Evolutionary conservation across 164 flowering plant genomes (phyloP).

Genomic region (Akebia trifoliata): DNA sequence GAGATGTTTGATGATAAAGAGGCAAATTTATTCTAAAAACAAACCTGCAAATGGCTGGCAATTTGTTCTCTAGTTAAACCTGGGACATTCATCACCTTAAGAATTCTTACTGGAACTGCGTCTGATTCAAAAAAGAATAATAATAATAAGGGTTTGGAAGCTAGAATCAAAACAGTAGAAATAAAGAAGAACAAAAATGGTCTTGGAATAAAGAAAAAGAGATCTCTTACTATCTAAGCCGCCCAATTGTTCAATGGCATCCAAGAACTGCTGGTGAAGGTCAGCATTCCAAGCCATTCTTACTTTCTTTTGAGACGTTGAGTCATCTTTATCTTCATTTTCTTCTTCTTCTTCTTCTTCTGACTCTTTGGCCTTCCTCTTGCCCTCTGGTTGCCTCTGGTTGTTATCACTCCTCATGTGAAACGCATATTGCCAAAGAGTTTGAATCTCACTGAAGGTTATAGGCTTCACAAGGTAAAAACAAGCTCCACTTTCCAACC

Average conservation of each 20-base stretch:
- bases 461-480: constrained; percentile 5
- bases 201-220: no score
- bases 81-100: not conserved
- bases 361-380: not conserved
- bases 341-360: not conserved
- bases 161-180: not conserved
- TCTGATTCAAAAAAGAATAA: not conserved
- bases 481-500: not conserved
- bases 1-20: no score
- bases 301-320: constrained; percentile 11
- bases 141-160: not conserved
- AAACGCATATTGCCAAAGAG: constrained; percentile 5
- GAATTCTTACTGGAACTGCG: constrained; percentile 7
- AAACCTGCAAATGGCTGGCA: constrained; percentile 18
- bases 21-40: no score
- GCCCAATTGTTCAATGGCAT: constrained; percentile 14
- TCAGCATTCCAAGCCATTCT: constrained; percentile 22
- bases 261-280: constrained; percentile 17
- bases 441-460: not conserved
- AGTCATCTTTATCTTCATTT: not conserved
- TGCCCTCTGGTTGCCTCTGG: not conserved
- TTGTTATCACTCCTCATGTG: not conserved
- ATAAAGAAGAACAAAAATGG: no score
- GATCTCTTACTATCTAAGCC: constrained; percentile 17
- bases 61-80: constrained; percentile 1